Percentiles rank a stretch among this genome's conserved stretches.
phyloP scores from a whole-genome alignment of 768 basidiomycete genomes.

The Polyporus arcularius region DNA sequence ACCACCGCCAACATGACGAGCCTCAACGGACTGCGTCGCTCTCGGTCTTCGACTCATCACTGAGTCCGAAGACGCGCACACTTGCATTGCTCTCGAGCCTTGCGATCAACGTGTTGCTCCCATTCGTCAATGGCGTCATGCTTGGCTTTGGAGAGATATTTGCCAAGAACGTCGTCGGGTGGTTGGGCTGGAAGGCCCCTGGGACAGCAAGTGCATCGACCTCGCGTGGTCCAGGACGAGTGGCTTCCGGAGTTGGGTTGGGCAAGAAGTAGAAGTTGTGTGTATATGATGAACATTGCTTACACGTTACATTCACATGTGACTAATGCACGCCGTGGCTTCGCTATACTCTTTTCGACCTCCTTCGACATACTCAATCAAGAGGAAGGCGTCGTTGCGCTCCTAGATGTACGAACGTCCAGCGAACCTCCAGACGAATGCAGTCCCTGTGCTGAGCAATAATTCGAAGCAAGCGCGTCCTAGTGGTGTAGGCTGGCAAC shows the following conservation, averaged over 20 bases:
- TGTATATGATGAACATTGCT: background rate
- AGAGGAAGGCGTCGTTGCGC: too few relatives aligned
- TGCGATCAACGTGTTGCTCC: conserved; percentile 82
- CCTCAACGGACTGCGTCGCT: conserved; percentile 45
- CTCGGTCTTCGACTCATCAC: conserved; percentile 67
- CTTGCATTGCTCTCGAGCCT: conserved; percentile 72
- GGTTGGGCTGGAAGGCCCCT: conserved; percentile 45
- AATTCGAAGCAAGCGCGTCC: too few relatives aligned
- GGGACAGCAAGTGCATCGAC: conserved; percentile 21
- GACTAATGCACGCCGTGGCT: conserved; percentile 5
- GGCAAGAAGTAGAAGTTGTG: conserved; percentile 7
- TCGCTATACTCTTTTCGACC: background rate
- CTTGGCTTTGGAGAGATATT: conserved; percentile 96
- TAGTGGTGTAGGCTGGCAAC: too few relatives aligned
- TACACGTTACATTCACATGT: conserved; percentile 3
- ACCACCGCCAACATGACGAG: conserved; percentile 9
- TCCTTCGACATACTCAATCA: too few relatives aligned
- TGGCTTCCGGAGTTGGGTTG: conserved; percentile 13
- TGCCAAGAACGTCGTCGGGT: conserved; percentile 68
- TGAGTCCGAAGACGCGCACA: conserved; percentile 66
- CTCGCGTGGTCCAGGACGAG: conserved; percentile 14
- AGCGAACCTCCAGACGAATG: too few relatives aligned
- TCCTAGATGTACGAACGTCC: too few relatives aligned
- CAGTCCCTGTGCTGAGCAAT: too few relatives aligned
- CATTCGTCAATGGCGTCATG: conserved; percentile 95